Evolutionary conservation across 2,329 filamentous ascomycete genomes (phyloP), one percentile per base, ranked within the genome.

Genomic region (Colletotrichum limetticola): DNA sequence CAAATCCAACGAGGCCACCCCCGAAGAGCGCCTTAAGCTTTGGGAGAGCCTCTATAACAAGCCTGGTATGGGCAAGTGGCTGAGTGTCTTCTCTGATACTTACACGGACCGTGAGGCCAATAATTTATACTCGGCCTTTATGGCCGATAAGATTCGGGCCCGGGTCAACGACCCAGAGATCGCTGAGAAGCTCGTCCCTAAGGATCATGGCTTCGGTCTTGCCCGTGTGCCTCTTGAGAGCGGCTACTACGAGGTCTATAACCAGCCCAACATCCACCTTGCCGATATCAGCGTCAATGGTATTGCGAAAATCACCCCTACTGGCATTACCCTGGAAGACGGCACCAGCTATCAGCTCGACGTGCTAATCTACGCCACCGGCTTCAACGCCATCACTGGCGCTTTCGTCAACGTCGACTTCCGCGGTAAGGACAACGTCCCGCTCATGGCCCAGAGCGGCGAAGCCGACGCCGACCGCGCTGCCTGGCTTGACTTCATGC

Each of bases 181-280:
- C 0, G 90, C 90, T 0, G 83, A 84, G 35, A 83, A 79, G 4
- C 83, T 92, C 5, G 88, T 90, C 76, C 83, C 89, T 0, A 92
- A 93, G 78, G 68, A 56, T 59, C 72, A 75, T 37, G 74, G 74
- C 14, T 75, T 75, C 42, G 72, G 72, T 8, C 74, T 72, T 6
- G 52, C 66, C 3, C 86, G 91, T 0, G 90, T 90, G 0, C 86
- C 83, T 46, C 91, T 91, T 79, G 88, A 89, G 79, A 88, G 92
- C 76, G 84, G 86, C 3, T 92, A 90, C 76, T 84, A 92, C 0
- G 77, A 83, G 4, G 76, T 86, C 0, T 93, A 92, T 84, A 93
- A 93, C 79, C 77, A 77, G 37, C 79, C 83, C 0, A 87, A 91
- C 76, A 90, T 93, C 5, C 83, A 84, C 12, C 85, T 93, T 0